Base-by-base conservation (phyloP, 2,329 filamentous ascomycete species). In the Mollisia scopiformis region DNA sequence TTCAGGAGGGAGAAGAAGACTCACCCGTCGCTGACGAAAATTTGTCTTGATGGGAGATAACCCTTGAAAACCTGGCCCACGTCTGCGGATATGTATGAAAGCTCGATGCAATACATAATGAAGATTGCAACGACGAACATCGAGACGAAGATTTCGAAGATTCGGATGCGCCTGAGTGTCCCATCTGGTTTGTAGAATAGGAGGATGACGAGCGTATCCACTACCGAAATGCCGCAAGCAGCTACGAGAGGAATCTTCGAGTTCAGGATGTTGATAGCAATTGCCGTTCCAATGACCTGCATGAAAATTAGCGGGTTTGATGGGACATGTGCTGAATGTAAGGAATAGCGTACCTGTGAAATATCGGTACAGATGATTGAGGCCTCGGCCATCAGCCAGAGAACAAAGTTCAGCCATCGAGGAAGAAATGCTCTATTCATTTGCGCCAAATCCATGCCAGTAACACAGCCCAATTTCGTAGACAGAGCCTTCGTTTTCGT, bases 261-360 rank as follows among this genome's bases (percentile, higher is more conserved):
- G 35, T 86, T 79, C 28, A 90, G 79, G 16, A 90, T 75, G 65
- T 90, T 89, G 43, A 90, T 75, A 0, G 85, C 87, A 62, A 90
- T 89, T 11, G 88, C 87, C n/a, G 86, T 88, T 46, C 88, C 88
- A 63, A 90, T 89, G 21, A 90, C 88, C 80, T 82, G 55, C 8
- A 13, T 30, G 13, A 6, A 10, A 7, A n/a, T 50, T 28, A 50
- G 25, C 13, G 30, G 16, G 30, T 19, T 50, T 23, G 25, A 30
- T 28, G 8, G 25, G 7, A n/a, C 16, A 8, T 8, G 19, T 3
- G 8, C n/a, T 28, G 13, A 53, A 7, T 11, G n/a, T n/a, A n/a
- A n/a, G n/a, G n/a, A n/a, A 46, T 11, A 4, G n/a, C 25, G 7
- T 31, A 35, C 47, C 49, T 66, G 57, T 47, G 54, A 56, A 43